phyloP scores from a whole-genome alignment of 2,329 filamentous ascomycete species.

The Gaeumannomyces sp. region DNA sequence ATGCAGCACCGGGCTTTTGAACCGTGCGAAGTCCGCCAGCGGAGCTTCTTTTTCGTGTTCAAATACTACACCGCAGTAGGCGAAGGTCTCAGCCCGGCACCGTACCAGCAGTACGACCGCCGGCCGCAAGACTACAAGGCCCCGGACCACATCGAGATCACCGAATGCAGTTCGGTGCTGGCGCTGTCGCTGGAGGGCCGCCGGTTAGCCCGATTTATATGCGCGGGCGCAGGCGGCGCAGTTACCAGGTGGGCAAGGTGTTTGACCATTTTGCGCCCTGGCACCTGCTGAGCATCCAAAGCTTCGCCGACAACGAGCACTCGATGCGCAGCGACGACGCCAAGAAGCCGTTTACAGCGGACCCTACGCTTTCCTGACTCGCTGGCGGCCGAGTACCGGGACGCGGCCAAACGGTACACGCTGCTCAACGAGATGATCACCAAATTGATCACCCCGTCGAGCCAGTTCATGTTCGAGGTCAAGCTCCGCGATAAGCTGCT shows the following conservation, averaged over 20 bases:
- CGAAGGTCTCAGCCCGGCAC: constrained; percentile 47
- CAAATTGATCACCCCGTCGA: constrained; percentile 52
- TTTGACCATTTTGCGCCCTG: constrained; percentile 55
- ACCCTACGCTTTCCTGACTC: constrained; percentile 56
- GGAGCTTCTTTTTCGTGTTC: constrained; percentile 57
- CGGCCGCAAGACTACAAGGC: constrained; percentile 30
- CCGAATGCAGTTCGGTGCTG: constrained; percentile 53
- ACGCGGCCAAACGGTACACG: constrained; percentile 52
- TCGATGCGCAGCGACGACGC: constrained; percentile 50
- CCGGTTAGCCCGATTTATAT: constrained; percentile 44
- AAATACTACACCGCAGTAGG: constrained; percentile 59
- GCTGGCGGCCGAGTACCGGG: constrained; percentile 52
- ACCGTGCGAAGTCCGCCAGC: constrained; percentile 38
- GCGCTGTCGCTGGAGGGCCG: constrained; percentile 49
- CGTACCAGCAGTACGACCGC: constrained; percentile 53
- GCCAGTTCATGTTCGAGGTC: constrained; percentile 53
- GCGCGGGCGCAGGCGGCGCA: constrained; percentile 38
- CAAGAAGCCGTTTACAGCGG: constrained; percentile 53
- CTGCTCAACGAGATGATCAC: constrained; percentile 51
- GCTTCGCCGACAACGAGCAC: constrained; percentile 52
- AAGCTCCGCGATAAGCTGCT: constrained; percentile 50
- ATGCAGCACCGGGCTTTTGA: constrained; percentile 44
- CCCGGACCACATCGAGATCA: constrained; percentile 50
- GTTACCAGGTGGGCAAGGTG: constrained; percentile 41
- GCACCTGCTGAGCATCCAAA: constrained; percentile 53